These are phyloP conservation scores for Fusarium chlamydosporum DNA, from an alignment of 2,329 filamentous ascomycete genomes.

Conservation along the genomic window DNA sequence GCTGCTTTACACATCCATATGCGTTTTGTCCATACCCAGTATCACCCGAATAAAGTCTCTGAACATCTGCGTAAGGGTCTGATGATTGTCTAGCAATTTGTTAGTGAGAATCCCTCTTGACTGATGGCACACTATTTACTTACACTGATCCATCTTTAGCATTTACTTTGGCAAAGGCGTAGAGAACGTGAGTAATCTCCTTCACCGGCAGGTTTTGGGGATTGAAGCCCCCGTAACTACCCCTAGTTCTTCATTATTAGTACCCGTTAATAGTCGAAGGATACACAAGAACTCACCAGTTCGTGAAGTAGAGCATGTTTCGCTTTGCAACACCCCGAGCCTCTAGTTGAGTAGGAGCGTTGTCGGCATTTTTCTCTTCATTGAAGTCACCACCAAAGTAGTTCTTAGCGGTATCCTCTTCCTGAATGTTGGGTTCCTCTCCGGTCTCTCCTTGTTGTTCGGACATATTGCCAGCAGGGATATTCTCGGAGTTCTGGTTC, in stretches of 20 bases:
- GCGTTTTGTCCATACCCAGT: slow-evolving; percentile 75
- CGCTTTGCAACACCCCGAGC: slow-evolving; percentile 35
- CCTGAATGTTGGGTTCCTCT: slow-evolving; percentile 5
- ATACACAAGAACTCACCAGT: slow-evolving; percentile 59
- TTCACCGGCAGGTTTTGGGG: slow-evolving; percentile 77
- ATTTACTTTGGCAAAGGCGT: slow-evolving; percentile 64
- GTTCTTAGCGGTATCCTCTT: slow-evolving; percentile 15
- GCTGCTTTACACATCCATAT: slow-evolving; percentile 83
- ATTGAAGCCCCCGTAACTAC: slow-evolving; percentile 79
- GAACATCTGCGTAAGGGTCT: slow-evolving; percentile 62
- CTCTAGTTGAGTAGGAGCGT: slow-evolving; percentile 29
- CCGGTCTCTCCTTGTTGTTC: slow-evolving; percentile 7
- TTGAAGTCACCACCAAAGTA: slow-evolving; percentile 28
- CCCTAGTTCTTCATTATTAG: slow-evolving; percentile 61
- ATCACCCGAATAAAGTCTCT: slow-evolving; percentile 79
- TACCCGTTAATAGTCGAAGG: not conserved
- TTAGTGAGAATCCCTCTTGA: not conserved
- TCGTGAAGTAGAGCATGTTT: slow-evolving; percentile 68
- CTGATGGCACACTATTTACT: slow-evolving; percentile 37
- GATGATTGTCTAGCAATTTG: slow-evolving; percentile 35
- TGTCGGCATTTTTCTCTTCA: slow-evolving; percentile 23
- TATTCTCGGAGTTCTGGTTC: not conserved
- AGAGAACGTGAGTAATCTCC: slow-evolving; percentile 81
- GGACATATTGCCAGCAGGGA: not conserved
- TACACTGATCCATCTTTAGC: slow-evolving; percentile 62